Conservation (phyloP, 257 asterid genomes). For the Primulina eburnea region DNA sequence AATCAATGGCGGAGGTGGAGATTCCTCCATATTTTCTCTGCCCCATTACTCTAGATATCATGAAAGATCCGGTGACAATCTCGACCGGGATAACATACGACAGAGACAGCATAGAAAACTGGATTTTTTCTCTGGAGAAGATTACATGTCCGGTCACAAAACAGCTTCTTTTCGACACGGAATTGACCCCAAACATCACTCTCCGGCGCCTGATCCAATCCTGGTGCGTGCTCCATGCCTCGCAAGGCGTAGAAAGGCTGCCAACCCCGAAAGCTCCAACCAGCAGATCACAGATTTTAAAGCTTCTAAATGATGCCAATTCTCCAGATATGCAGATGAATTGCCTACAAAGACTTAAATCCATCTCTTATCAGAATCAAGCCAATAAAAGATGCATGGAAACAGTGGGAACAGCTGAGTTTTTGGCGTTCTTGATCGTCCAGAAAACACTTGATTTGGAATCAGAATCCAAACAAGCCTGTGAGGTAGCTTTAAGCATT, state of each 20-base stretch:
- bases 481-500: conserved; percentile 57
- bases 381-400: conserved; percentile 65
- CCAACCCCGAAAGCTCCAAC: conserved; percentile 78
- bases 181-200: conserved; percentile 65
- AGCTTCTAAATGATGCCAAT: conserved; percentile 44
- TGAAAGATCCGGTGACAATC: conserved; percentile 80
- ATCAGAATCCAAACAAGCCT: conserved; percentile 19
- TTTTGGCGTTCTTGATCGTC: conserved; percentile 48
- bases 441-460: conserved; percentile 14
- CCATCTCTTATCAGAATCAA: conserved; percentile 57
- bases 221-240: conserved; percentile 72
- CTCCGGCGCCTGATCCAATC: conserved; percentile 81
- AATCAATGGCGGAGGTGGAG: conserved; percentile 47
- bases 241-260: conserved; percentile 54
- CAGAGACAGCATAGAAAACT: conserved; percentile 67
- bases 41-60: conserved; percentile 68
- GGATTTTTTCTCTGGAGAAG: conserved; percentile 54
- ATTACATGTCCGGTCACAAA: conserved; percentile 67
- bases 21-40: conserved; percentile 77
- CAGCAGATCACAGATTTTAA: conserved; percentile 47
- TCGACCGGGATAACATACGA: conserved; percentile 84
- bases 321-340: conserved; percentile 37
- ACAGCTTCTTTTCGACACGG: conserved; percentile 39
- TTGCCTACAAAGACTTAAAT: conserved; percentile 45
- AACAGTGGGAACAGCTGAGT: conserved; percentile 48